Conservation (phyloP, 139 green algal species). For the Choricystis sp. region DNA sequence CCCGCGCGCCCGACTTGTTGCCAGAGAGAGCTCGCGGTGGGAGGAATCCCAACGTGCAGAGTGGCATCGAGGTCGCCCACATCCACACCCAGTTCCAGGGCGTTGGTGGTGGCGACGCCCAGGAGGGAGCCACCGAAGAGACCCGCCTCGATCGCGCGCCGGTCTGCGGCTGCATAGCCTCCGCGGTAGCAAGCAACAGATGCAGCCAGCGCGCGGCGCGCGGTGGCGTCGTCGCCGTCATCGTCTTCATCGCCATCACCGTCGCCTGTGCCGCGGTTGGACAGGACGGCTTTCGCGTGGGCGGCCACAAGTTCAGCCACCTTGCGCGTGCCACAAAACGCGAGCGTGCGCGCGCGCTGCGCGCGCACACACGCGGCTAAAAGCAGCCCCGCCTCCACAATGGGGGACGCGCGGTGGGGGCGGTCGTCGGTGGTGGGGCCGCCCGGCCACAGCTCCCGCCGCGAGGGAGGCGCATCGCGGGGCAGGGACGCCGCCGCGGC, state of each 20-base stretch:
- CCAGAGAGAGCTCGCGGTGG: conserved; percentile 63
- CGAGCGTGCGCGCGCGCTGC: conserved; percentile 77
- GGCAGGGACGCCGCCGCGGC: neutral
- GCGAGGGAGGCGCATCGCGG: neutral
- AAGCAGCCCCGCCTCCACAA: conserved; percentile 68
- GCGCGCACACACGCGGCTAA: conserved; percentile 28
- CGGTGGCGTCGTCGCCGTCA: conserved; percentile 40
- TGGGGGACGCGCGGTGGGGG: conserved; percentile 40
- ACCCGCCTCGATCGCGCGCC: conserved; percentile 47
- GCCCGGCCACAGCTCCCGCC: neutral
- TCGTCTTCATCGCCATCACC: conserved; percentile 25
- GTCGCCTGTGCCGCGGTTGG: neutral
- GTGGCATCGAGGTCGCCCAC: conserved; percentile 90
- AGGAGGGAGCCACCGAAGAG: conserved; percentile 39
- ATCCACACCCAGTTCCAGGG: conserved; percentile 90
- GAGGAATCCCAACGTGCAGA: conserved; percentile 72
- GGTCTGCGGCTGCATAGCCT: conserved; percentile 31
- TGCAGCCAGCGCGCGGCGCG: conserved; percentile 18
- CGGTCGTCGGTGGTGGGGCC: neutral
- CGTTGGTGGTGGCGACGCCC: conserved; percentile 82
- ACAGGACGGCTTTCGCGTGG: conserved; percentile 39
- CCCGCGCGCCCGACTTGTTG: conserved; percentile 80
- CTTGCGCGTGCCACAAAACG: conserved; percentile 93
- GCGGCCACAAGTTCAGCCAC: conserved; percentile 82
- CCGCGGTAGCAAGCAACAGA: conserved; percentile 51